Conservation (phyloP, 2,329 filamentous ascomycete species). For the Emergomyces pasteurianus region DNA sequence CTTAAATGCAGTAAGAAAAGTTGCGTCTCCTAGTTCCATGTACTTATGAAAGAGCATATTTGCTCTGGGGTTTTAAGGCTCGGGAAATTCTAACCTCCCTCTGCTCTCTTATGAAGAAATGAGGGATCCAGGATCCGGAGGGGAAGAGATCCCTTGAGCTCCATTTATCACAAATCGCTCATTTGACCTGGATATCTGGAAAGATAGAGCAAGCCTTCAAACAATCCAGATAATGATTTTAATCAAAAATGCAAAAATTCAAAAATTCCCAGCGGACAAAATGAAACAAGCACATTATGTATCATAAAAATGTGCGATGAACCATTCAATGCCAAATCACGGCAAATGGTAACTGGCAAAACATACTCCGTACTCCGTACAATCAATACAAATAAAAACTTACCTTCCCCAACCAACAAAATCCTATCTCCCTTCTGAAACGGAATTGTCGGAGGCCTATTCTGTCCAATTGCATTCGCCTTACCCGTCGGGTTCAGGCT, state of each 20-base stretch:
- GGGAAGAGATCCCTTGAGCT: not conserved
- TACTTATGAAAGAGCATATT: not conserved
- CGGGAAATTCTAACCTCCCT: not conserved
- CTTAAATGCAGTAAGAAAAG: not conserved
- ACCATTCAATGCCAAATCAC: not conserved
- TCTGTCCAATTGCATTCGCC: slow-evolving; percentile 10
- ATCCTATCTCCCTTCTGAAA: slow-evolving; percentile 32
- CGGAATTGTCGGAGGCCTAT: slow-evolving; percentile 22
- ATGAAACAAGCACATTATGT: not conserved
- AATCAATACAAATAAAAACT: slow-evolving; percentile 13
- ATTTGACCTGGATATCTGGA: not conserved
- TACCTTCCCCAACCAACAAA: slow-evolving; percentile 35
- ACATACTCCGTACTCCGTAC: too few relatives aligned
- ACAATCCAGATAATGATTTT: not conserved
- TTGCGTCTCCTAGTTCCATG: not conserved
- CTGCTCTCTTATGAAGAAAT: not conserved
- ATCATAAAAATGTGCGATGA: too few relatives aligned
- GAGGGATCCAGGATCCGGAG: not conserved
- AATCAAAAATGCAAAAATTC: not conserved
- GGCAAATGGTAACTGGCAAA: too few relatives aligned
- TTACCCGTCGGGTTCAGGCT: slow-evolving; percentile 12
- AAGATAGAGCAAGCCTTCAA: not conserved
- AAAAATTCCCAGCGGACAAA: not conserved
- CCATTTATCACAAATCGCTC: not conserved
- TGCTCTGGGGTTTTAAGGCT: not conserved